Conservation (phyloP, 192 early-diverging fungal genomes). For the Haplosporangium gracile region DNA sequence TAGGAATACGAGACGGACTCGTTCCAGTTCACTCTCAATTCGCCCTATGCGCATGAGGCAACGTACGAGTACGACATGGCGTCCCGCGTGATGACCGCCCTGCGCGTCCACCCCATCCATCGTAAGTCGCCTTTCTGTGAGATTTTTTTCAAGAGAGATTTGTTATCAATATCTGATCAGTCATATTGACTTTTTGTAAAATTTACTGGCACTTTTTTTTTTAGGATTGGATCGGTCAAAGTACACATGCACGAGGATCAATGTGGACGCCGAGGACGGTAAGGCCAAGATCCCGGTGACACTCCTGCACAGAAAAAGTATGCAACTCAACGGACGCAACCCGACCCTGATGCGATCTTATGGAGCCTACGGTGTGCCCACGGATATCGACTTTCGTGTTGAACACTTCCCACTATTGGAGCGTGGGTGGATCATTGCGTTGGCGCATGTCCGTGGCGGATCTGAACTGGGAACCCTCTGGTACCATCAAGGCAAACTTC, state of each 20-base stretch:
- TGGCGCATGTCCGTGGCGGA: conserved; percentile 87
- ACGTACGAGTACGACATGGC: conserved; percentile 78
- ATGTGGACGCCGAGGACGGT: conserved; percentile 59
- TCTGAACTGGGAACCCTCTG: conserved; percentile 82
- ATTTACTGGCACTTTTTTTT: not conserved
- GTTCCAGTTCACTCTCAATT: conserved; percentile 72
- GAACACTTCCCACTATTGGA: conserved; percentile 83
- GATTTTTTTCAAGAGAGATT: not conserved
- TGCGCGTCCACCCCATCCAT: conserved; percentile 62
- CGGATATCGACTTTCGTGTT: conserved; percentile 82
- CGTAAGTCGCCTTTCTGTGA: conserved; percentile 31
- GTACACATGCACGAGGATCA: conserved; percentile 62
- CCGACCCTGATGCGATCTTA: conserved; percentile 80
- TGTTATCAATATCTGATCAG: not conserved
- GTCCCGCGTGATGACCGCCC: conserved; percentile 50
- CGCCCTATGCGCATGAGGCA: conserved; percentile 75
- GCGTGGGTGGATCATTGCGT: conserved; percentile 83
- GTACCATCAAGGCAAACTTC: conserved; percentile 82
- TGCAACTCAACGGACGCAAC: conserved; percentile 63
- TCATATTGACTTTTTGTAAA: not conserved
- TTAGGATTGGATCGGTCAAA: conserved; percentile 61
- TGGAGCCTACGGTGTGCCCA: conserved; percentile 84
- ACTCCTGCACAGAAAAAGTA: conserved; percentile 66
- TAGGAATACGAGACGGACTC: conserved; percentile 69
- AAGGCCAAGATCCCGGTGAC: conserved; percentile 72